Base-by-base conservation (phyloP, 1,284 basidiomycete species). In the Cutaneotrichosporon mucoides region DNA sequence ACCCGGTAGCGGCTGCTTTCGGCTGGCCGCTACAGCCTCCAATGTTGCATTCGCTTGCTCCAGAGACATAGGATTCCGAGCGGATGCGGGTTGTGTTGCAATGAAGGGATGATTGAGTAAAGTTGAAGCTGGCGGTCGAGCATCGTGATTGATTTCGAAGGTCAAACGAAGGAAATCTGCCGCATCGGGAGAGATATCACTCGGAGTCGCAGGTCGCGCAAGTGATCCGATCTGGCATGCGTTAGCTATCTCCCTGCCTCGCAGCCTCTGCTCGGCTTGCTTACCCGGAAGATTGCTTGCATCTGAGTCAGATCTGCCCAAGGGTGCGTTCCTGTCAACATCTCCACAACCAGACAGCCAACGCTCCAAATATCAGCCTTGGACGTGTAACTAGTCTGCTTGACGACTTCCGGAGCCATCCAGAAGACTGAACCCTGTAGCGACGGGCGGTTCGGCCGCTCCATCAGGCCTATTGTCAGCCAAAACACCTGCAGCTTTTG, bases 321-420 rank as follows among this genome's bases (percentile, higher is more conserved):
- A 0, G 96, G 96, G 76, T 97, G 95, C 68, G 93, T 88, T 4
- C 95, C 95, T 0, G 92, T 97, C 59, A 99, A 82, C 96, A 99
- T 99, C 78, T 99, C 96, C 15, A 99, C 92, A 12, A 98, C 89
- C 52, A 99, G 80, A 76, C 96, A 99, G 2, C 96, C 96, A 0
- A 99, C 87, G 70, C 90, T 92, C 96, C 96, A 99, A 55, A 99
- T 97, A 76, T 99, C 96, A 6, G 94, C 94, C 72, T 97, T 97
- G 69, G 84, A 85, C 5, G 94, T 96, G 74, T 98, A 94, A 12
- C 68, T 71, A 15, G 88, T 94, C 79, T 99, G 95, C 75, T 96
- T 94, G 61, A 99, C 95, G 12, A 97, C 93, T 75, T 99, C 96
- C 0, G 93, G 93, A 0, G 93, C 93, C 93, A 96, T 97, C 93